These are phyloP conservation scores for Gomphus bonarii DNA, from an alignment of 1,284 basidiomycete species.

Conservation along the genomic window DNA sequence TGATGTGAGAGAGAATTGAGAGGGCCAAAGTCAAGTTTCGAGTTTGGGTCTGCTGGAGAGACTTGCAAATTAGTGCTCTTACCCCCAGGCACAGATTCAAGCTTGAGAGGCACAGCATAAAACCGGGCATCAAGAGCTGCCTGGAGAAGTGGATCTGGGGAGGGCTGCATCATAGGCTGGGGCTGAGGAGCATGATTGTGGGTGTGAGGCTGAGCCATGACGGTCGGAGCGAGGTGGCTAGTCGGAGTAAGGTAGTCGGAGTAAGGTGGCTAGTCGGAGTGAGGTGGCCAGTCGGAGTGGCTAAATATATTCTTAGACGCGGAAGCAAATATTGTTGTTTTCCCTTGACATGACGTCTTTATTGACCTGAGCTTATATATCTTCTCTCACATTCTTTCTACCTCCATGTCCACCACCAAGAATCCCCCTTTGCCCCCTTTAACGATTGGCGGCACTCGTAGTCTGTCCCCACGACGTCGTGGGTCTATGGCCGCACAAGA, in stretches of 20 bases:
- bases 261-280: not conserved
- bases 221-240: not conserved
- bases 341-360: not conserved
- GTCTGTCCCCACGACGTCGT: slow-evolving; percentile 43
- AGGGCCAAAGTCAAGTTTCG: slow-evolving; percentile 57
- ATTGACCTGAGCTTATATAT: not conserved
- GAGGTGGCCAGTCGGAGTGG: too few species aligned
- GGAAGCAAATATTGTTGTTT: not conserved
- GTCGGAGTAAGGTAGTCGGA: too few species aligned
- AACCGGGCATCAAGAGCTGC: slow-evolving; percentile 68
- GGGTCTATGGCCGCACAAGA: slow-evolving; percentile 59
- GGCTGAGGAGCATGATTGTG: slow-evolving; percentile 9
- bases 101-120: slow-evolving; percentile 43
- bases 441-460: slow-evolving; percentile 13
- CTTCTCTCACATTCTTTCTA: not conserved
- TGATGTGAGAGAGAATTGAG: slow-evolving; percentile 43
- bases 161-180: slow-evolving; percentile 29
- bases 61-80: slow-evolving; percentile 44
- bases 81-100: slow-evolving; percentile 37
- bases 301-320: too few species aligned
- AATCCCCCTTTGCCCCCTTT: not conserved
- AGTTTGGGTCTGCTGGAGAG: slow-evolving; percentile 60
- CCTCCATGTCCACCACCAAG: not conserved
- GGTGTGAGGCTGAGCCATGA: not conserved
- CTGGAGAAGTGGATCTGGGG: slow-evolving; percentile 58